phyloP scores from a whole-genome alignment of 1,284 basidiomycete genomes.

The Trametes polyzona region DNA sequence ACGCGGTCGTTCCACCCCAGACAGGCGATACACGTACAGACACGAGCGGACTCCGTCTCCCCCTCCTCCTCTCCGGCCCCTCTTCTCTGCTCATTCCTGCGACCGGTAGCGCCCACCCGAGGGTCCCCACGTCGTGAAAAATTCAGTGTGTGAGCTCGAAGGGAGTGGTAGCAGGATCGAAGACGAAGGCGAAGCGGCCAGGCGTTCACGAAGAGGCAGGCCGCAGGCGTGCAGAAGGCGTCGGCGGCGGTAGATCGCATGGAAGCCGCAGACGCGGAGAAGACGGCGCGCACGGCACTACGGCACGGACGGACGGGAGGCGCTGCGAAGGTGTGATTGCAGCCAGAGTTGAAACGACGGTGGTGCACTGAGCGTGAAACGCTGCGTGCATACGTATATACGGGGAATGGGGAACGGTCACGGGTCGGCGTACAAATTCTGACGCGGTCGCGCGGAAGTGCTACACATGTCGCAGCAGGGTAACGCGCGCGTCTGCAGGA shows the following conservation, averaged over 20 bases:
- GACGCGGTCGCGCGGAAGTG: no score
- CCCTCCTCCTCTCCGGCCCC: no score
- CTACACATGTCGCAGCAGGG: neutral
- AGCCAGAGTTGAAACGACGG: neutral
- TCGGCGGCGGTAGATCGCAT: constrained; percentile 21
- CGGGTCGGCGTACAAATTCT: no score
- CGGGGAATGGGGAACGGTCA: no score
- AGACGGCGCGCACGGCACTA: neutral
- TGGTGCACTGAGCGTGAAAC: no score
- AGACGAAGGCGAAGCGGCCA: no score
- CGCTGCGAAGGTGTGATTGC: neutral
- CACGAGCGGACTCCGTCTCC: no score
- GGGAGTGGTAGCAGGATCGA: constrained; percentile 5
- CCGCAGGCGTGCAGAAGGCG: neutral
- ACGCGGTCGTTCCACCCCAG: no score
- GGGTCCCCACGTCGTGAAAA: neutral
- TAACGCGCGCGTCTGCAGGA: neutral
- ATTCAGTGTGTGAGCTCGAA: constrained; percentile 4
- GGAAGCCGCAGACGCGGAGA: constrained; percentile 12
- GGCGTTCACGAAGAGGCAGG: neutral
- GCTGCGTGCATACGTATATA: no score
- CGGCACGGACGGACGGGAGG: neutral
- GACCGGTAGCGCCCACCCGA: neutral
- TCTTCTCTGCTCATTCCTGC: no score
- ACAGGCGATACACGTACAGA: no score